Evolutionary conservation across 768 basidiomycete species (phyloP), one percentile per base, ranked within the genome.

Genomic region (Phanerochaete carnosa): DNA sequence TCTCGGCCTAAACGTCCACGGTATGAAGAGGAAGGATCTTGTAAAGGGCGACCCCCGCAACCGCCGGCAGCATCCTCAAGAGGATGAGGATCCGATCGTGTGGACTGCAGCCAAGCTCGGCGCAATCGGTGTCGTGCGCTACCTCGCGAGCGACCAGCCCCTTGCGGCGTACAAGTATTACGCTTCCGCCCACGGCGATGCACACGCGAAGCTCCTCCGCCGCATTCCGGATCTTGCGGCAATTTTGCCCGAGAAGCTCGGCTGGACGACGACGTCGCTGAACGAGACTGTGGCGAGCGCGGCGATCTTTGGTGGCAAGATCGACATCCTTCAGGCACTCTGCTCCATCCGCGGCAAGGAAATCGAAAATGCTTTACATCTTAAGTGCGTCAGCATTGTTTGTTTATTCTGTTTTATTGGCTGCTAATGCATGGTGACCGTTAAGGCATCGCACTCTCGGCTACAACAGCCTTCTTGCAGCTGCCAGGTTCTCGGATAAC

Each of bases 1-100:
- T 64, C 80, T 86, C 19, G 85, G 86, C 0, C 74, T 88, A 45
- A 80, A 80, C 57, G 82, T 87, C 23, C 83, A 85, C 60, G 85
- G 85, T n/a, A 85, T 84, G 74, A 86, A 87, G 65, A 75, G 83
- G 2, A 74, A 75, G 16, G 84, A 86, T 64, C 74, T 86, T 0
- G 73, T 67, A 55, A 79, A 75, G 65, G 79, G 79, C 53, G 83
- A 85, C 63, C 82, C 83, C 39, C 51, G 32, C 0, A 75, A 81
- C 39, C 58, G 30, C 57, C 47, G 22, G n/a, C 30, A 49, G 19
- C 5, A 33, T 3, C n/a, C 15, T 3, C 19, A 15, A 26, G 6
- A 45, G 23, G 39, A 50, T 11, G 49, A 51, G 13, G 1, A 29
- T 37, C 63, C 68, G 9, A 75, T 73, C 23, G 64, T 84, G 1